These are phyloP conservation scores for Viola pubescens DNA, from an alignment of 441 rosid genomes.

Conservation along the genomic window DNA sequence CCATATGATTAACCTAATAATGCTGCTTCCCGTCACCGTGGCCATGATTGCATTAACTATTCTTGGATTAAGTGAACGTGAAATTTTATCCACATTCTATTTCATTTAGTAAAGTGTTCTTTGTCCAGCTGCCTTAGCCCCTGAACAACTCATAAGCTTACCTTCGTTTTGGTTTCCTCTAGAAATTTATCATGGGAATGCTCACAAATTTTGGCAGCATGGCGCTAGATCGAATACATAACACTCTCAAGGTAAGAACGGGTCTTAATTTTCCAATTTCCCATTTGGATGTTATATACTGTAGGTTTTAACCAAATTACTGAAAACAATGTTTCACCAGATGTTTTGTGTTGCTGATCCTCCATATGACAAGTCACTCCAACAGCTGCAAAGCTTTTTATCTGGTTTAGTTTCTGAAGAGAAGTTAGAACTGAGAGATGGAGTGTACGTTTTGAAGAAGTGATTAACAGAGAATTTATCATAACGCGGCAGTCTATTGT, in stretches of 20 bases:
- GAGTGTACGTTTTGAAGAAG: conserved; percentile 76
- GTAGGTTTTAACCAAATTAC: background rate
- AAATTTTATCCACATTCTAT: background rate
- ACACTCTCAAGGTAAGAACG: conserved; percentile 73
- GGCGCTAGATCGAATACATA: conserved; percentile 82
- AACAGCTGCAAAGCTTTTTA: conserved; percentile 89
- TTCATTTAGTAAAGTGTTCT: background rate
- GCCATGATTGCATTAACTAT: no score
- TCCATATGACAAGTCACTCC: conserved; percentile 80
- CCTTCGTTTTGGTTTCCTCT: conserved; percentile 17
- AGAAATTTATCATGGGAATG: conserved; percentile 96
- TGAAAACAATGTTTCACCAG: conserved; percentile 30
- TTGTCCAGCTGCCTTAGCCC: conserved; percentile 15
- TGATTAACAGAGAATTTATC: conserved; percentile 16
- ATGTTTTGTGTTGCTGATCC: conserved; percentile 93
- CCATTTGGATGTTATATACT: no score
- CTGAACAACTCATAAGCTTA: no score
- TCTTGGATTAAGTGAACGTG: no score
- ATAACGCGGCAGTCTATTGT: background rate
- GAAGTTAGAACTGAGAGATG: conserved; percentile 77
- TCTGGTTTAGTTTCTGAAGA: conserved; percentile 78
- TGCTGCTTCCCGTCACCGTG: no score
- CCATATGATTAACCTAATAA: no score
- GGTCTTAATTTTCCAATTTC: conserved; percentile 3
- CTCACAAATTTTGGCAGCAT: conserved; percentile 88